phyloP scores from a whole-genome alignment of 2,329 filamentous ascomycete species.

The Colletotrichum zoysiae region DNA sequence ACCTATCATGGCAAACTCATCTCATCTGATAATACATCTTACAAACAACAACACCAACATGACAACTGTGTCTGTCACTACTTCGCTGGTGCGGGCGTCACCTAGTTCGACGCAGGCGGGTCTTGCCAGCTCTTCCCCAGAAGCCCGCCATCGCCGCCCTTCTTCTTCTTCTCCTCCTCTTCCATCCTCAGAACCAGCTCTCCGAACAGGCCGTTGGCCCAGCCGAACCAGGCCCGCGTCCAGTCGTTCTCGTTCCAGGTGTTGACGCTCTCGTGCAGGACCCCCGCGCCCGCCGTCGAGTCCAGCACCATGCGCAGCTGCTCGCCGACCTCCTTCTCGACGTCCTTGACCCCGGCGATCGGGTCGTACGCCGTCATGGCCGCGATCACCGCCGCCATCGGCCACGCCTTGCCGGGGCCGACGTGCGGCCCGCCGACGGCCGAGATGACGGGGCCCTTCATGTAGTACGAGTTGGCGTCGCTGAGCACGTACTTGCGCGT shows the following conservation, averaged over 20 bases:
- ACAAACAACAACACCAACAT: too few relatives aligned
- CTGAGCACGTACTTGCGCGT: constrained; percentile 84
- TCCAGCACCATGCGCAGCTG: constrained; percentile 55
- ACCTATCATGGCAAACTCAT: background rate
- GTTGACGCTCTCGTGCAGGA: constrained; percentile 64
- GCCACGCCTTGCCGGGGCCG: constrained; percentile 70
- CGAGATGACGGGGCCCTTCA: constrained; percentile 74
- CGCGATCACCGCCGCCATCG: constrained; percentile 67
- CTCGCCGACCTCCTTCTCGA: constrained; percentile 52
- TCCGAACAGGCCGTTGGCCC: constrained; percentile 59
- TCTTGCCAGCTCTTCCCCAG: constrained; percentile 34
- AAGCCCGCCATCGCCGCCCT: background rate
- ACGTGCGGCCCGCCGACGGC: constrained; percentile 79
- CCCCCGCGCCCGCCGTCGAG: constrained; percentile 56
- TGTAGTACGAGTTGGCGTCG: constrained; percentile 83
- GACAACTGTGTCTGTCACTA: background rate
- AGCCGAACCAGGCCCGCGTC: constrained; percentile 61
- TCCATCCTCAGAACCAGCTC: constrained; percentile 53
- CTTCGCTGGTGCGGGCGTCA: too few relatives aligned
- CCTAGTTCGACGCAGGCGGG: background rate
- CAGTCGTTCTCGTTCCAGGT: constrained; percentile 56
- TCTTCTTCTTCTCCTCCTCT: constrained; percentile 35
- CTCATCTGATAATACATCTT: background rate
- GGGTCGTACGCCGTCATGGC: constrained; percentile 60
- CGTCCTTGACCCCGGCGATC: constrained; percentile 43